phyloP scores from a whole-genome alignment of 2,329 filamentous ascomycete genomes.

The Elsinoe fawcettii region DNA sequence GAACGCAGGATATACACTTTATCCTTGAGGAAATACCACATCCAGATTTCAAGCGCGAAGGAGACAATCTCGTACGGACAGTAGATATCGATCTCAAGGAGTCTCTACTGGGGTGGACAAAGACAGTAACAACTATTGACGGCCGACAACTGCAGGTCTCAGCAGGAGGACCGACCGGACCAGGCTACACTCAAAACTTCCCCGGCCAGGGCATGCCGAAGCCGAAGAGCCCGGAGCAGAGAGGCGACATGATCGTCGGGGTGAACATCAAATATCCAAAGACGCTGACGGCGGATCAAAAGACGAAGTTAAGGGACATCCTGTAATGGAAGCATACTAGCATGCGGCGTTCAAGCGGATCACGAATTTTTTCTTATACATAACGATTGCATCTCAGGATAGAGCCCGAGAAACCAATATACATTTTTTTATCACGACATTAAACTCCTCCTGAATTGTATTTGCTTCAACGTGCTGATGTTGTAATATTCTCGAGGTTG shows the following conservation, averaged over 20 bases:
- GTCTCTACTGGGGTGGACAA: slow-evolving; percentile 85
- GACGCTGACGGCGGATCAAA: slow-evolving; percentile 67
- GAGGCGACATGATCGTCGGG: slow-evolving; percentile 80
- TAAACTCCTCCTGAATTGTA: too few relatives aligned
- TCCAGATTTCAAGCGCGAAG: slow-evolving; percentile 73
- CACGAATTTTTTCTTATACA: neutral
- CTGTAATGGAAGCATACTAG: slow-evolving; percentile 38
- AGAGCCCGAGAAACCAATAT: slow-evolving; percentile 4
- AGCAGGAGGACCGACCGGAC: slow-evolving; percentile 76
- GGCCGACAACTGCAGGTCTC: slow-evolving; percentile 74
- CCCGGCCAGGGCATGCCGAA: slow-evolving; percentile 90
- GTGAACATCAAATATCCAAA: slow-evolving; percentile 92
- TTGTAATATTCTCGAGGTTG: too few relatives aligned
- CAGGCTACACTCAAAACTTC: slow-evolving; percentile 71
- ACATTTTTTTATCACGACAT: too few relatives aligned
- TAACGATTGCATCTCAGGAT: slow-evolving; percentile 8
- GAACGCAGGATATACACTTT: slow-evolving; percentile 91
- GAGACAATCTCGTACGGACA: slow-evolving; percentile 73
- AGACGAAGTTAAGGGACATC: slow-evolving; percentile 71
- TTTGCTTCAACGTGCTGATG: too few relatives aligned
- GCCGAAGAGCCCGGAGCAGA: slow-evolving; percentile 75
- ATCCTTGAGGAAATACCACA: slow-evolving; percentile 93
- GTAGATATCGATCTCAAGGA: slow-evolving; percentile 86
- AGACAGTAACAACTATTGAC: slow-evolving; percentile 89
- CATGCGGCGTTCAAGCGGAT: slow-evolving; percentile 7